Evolutionary conservation across 2,329 filamentous ascomycete genomes (phyloP).

Genomic region (Fusarium sp.): DNA sequence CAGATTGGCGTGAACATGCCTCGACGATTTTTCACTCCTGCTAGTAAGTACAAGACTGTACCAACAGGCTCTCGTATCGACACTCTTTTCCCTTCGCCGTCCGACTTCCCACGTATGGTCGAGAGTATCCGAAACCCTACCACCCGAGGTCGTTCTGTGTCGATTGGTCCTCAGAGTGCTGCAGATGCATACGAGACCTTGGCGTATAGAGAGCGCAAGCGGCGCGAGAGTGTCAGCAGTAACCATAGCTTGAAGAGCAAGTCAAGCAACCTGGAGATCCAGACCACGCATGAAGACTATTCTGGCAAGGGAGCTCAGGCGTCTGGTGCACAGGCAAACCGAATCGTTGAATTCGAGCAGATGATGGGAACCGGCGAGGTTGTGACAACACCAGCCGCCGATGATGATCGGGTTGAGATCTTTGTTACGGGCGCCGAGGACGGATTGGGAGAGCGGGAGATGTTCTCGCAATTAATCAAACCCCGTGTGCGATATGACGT

Average conservation of each 20-base stretch:
- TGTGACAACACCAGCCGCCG: constrained; percentile 45
- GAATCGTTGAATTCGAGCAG: constrained; percentile 72
- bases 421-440: constrained; percentile 52
- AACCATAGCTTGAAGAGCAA: constrained; percentile 58
- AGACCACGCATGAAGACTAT: constrained; percentile 50
- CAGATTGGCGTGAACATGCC: constrained; percentile 81
- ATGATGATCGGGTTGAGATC: constrained; percentile 46
- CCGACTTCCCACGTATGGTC: constrained; percentile 83
- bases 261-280: constrained; percentile 54
- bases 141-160: constrained; percentile 78
- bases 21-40: constrained; percentile 88
- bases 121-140: constrained; percentile 81
- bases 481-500: constrained; percentile 95
- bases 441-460: constrained; percentile 74
- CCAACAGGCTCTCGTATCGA: constrained; percentile 74
- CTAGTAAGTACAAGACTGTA: constrained; percentile 89
- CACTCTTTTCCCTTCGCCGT: constrained; percentile 89
- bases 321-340: constrained; percentile 57
- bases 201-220: constrained; percentile 79
- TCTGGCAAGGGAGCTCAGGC: constrained; percentile 51
- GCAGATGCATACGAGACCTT: constrained; percentile 96
- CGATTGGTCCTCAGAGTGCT: constrained; percentile 92
- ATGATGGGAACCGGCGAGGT: constrained; percentile 76
- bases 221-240: constrained; percentile 64
- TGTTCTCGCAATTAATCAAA: constrained; percentile 85